phyloP scores from a whole-genome alignment of 140 eudicot species.

The Oenanthe javanica region DNA sequence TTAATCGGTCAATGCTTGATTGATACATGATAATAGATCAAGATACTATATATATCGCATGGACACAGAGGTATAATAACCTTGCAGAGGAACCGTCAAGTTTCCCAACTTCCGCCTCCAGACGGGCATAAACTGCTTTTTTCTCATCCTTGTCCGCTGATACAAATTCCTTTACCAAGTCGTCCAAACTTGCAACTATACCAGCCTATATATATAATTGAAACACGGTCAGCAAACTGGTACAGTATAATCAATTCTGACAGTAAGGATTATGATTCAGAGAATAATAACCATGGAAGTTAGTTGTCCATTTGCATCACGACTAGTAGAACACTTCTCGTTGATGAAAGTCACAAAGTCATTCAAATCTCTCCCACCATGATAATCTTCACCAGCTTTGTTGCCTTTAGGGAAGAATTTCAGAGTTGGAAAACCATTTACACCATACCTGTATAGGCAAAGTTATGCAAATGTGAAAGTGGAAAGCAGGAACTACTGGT shows the following conservation, averaged over 20 bases:
- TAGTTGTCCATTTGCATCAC: constrained; percentile 83
- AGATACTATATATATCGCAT: not conserved
- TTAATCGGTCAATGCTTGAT: not conserved
- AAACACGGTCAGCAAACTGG: not conserved
- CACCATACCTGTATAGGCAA: constrained; percentile 55
- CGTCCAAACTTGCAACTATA: constrained; percentile 42
- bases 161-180: constrained; percentile 69
- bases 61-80: constrained; percentile 7
- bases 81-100: constrained; percentile 41
- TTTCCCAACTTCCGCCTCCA: constrained; percentile 60
- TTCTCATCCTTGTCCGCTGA: constrained; percentile 57
- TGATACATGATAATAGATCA: too few species aligned
- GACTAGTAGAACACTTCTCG: constrained; percentile 83
- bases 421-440: constrained; percentile 80
- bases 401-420: constrained; percentile 85
- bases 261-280: not conserved
- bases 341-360: constrained; percentile 78
- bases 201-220: constrained; percentile 53
- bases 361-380: constrained; percentile 74
- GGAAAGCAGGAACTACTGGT: not conserved
- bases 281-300: constrained; percentile 51
- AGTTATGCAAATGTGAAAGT: not conserved
- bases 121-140: constrained; percentile 33
- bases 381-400: constrained; percentile 90
- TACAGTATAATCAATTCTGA: not conserved